Evolutionary conservation across 495 filamentous ascomycete species (phyloP).

Genomic region (Trichoderma reesei): DNA sequence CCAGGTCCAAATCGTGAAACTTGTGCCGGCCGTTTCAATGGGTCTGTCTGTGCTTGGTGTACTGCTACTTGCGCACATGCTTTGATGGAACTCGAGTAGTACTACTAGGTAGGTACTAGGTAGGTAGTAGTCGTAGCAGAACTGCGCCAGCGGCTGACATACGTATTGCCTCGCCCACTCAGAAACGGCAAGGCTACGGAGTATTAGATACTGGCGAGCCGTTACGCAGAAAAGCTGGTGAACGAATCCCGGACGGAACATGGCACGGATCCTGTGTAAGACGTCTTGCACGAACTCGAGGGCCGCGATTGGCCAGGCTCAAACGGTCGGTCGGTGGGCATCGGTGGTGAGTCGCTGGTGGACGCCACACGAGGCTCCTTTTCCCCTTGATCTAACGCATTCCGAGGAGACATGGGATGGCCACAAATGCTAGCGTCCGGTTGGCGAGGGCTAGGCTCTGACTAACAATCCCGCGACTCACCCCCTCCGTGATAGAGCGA

Average conservation of each 20-base stretch:
- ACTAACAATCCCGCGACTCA: neutral
- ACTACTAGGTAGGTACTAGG: too few species aligned
- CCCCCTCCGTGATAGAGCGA: too few species aligned
- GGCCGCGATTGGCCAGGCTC: neutral
- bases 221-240: neutral
- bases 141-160: too few species aligned
- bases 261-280: constrained; percentile 2
- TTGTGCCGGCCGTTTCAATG: neutral
- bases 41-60: neutral
- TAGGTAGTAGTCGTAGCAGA: too few species aligned
- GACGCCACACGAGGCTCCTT: constrained; percentile 7
- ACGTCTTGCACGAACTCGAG: constrained; percentile 1
- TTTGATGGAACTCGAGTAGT: too few species aligned
- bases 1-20: neutral
- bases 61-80: neutral
- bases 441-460: neutral
- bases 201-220: neutral
- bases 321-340: neutral
- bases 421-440: neutral
- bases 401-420: neutral
- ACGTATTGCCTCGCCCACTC: too few species aligned
- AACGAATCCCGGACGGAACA: neutral
- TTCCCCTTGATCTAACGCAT: constrained; percentile 9
- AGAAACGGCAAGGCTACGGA: neutral
- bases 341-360: constrained; percentile 3